These are phyloP conservation scores for Amylostereum areolatum DNA, from an alignment of 1,284 basidiomycete species.

Conservation along the genomic window DNA sequence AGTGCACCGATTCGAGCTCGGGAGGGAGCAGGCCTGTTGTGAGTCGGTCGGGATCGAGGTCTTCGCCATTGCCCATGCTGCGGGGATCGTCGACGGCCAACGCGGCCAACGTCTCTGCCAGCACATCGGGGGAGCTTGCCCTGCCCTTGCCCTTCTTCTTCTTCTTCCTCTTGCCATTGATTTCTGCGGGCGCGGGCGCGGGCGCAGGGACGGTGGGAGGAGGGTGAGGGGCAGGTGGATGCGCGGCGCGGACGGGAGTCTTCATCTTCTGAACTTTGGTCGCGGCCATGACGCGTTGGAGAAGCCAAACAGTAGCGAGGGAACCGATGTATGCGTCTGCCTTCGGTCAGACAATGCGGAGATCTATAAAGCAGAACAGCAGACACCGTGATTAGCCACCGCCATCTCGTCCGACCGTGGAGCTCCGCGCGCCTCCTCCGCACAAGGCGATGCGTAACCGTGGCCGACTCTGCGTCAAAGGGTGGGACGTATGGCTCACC, in stretches of 20 bases:
- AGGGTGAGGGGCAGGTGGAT: too few species aligned
- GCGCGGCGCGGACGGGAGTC: not conserved
- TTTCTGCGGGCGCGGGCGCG: not conserved
- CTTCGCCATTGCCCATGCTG: constrained; percentile 7
- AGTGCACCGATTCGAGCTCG: constrained; percentile 42
- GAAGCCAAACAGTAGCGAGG: too few species aligned
- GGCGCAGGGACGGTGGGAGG: not conserved
- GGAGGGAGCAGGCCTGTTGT: constrained; percentile 25
- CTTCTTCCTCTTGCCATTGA: constrained; percentile 30
- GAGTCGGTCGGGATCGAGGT: not conserved
- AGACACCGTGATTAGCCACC: too few species aligned
- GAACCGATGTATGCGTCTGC: too few species aligned
- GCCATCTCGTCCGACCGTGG: too few species aligned
- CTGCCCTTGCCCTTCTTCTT: constrained; percentile 42
- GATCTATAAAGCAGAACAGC: too few species aligned
- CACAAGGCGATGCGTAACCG: too few species aligned
- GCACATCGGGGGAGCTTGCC: constrained; percentile 3
- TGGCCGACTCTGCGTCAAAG: too few species aligned
- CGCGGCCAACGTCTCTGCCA: not conserved
- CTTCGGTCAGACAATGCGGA: too few species aligned
- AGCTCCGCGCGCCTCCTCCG: too few species aligned
- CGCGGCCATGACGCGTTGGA: not conserved
- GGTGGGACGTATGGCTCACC: too few species aligned
- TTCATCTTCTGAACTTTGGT: not conserved
- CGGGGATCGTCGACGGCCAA: constrained; percentile 10